Evolutionary conservation across 441 rosid genomes (phyloP).

Genomic region (Populus hybrid): DNA sequence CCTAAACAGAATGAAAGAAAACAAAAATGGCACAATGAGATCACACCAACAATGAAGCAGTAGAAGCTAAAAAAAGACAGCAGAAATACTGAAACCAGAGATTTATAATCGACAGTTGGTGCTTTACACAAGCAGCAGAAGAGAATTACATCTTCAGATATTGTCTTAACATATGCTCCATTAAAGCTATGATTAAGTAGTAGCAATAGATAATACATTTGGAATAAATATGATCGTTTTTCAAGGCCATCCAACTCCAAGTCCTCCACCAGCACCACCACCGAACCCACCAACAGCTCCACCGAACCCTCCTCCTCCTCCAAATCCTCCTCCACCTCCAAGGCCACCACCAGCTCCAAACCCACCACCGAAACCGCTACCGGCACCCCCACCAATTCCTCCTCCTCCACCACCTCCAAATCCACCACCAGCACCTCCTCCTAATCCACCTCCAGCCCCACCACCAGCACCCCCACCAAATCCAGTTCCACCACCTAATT

Average conservation of each 20-base stretch:
- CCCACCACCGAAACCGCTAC: neutral
- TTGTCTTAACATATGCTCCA: too few species aligned
- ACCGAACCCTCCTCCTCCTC: neutral
- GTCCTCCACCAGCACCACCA: conserved; percentile 4
- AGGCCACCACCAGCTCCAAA: neutral
- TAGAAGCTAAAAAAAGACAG: too few species aligned
- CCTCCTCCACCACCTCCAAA: conserved; percentile 1
- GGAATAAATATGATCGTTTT: neutral
- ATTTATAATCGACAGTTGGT: neutral
- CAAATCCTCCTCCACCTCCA: neutral
- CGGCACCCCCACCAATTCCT: conserved; percentile 3
- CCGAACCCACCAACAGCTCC: neutral
- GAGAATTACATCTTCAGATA: neutral
- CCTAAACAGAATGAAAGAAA: too few species aligned
- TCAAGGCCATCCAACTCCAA: conserved; percentile 11
- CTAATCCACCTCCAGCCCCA: neutral
- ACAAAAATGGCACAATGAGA: too few species aligned
- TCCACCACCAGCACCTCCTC: neutral
- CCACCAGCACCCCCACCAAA: neutral
- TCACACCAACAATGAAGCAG: too few species aligned
- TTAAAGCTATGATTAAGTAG: neutral
- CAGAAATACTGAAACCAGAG: too few species aligned
- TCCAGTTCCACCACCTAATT: neutral
- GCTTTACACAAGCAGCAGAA: neutral
- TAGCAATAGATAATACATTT: neutral